Conservation (phyloP, 257 asterid species). For the Knoxia roxburghii region DNA sequence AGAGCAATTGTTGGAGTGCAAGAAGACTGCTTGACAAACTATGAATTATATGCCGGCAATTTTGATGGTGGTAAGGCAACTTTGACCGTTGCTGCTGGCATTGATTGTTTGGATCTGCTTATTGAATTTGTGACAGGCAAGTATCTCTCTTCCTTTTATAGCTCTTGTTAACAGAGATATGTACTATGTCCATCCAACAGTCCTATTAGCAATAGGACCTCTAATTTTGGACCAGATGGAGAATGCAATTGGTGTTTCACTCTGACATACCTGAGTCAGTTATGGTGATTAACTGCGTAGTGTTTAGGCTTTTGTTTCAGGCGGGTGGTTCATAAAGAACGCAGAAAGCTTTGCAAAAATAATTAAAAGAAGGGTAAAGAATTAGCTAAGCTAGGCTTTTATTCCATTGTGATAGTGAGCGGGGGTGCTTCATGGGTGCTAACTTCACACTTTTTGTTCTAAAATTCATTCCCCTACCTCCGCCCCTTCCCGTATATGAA, state of each 20-base stretch:
- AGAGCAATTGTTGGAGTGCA: slow-evolving; percentile 87
- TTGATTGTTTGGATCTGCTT: slow-evolving; percentile 71
- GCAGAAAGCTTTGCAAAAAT: not conserved
- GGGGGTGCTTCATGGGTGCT: not conserved
- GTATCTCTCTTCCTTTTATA: not conserved
- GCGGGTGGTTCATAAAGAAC: not conserved
- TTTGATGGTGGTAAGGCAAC: slow-evolving; percentile 65
- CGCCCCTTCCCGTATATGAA: not conserved
- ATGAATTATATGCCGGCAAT: slow-evolving; percentile 55
- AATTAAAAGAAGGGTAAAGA: not conserved
- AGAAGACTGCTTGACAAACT: slow-evolving; percentile 50
- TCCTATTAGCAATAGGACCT: no score
- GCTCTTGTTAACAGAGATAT: not conserved
- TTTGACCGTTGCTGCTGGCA: slow-evolving; percentile 70
- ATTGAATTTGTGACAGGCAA: slow-evolving; percentile 75
- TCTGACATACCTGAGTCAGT: no score
- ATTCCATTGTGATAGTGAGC: not conserved
- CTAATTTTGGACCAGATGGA: no score
- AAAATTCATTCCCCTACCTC: not conserved
- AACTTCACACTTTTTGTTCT: not conserved
- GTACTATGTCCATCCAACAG: no score
- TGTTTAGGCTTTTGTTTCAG: not conserved
- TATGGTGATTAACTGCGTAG: no score
- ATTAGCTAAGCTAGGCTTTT: not conserved
- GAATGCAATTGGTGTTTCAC: no score